Evolutionary conservation across 495 filamentous ascomycete genomes (phyloP).

Genomic region (Talaromyces nanjingensis): DNA sequence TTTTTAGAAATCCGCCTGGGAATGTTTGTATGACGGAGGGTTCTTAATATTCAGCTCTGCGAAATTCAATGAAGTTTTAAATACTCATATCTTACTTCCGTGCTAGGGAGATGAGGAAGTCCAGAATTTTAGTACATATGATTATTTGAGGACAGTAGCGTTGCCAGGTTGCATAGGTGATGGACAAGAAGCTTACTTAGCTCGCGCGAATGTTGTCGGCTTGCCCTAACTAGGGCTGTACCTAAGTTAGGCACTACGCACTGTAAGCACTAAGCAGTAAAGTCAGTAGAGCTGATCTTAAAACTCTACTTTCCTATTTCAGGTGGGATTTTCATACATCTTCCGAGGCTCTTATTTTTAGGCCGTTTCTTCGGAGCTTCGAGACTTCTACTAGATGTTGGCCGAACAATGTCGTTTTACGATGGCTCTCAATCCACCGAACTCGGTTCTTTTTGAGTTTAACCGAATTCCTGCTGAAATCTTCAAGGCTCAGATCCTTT

Average conservation of each 20-base stretch:
- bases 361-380: too few relatives aligned
- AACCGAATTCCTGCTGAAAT: not conserved
- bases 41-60: not conserved
- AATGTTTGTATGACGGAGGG: not conserved
- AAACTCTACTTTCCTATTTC: not conserved
- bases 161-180: not conserved
- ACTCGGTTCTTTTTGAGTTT: not conserved
- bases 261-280: too few relatives aligned
- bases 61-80: not conserved
- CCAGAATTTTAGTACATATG: not conserved
- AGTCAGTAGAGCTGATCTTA: not conserved
- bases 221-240: not conserved
- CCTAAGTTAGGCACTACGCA: too few relatives aligned
- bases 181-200: not conserved
- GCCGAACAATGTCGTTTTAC: not conserved
- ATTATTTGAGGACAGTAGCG: not conserved
- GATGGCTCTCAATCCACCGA: not conserved
- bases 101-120: not conserved
- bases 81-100: not conserved
- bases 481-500: not conserved
- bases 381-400: not conserved
- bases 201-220: not conserved
- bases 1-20: not conserved
- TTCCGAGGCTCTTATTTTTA: not conserved
- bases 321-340: not conserved